Evolutionary conservation across 2,329 filamentous ascomycete species (phyloP).

Genomic region (Pseudopithomyces chartarum): DNA sequence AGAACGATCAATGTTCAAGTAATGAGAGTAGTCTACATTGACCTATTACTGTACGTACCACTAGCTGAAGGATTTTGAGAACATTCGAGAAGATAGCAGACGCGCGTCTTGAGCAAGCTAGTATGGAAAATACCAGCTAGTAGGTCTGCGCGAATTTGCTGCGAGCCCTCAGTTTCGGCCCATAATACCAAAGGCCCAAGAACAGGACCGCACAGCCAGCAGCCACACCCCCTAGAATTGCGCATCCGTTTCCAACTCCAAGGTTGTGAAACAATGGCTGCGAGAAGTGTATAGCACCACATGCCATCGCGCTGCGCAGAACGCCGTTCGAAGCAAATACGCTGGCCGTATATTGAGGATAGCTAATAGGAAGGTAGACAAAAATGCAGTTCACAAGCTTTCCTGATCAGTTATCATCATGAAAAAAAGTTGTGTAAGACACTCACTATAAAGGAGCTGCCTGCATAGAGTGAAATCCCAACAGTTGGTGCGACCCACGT

Average conservation of each 20-base stretch:
- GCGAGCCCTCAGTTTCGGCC: slow-evolving; percentile 41
- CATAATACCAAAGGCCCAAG: slow-evolving; percentile 61
- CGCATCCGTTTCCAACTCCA: slow-evolving; percentile 61
- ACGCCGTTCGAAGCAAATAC: slow-evolving; percentile 10
- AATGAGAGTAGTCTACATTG: too few species aligned
- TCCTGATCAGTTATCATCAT: neutral
- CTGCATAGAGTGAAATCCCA: slow-evolving; percentile 50
- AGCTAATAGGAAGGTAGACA: slow-evolving; percentile 46
- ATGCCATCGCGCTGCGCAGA: slow-evolving; percentile 50
- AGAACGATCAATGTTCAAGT: too few species aligned
- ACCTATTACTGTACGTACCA: too few species aligned
- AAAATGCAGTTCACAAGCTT: slow-evolving; percentile 51
- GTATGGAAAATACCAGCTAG: neutral
- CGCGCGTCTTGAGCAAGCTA: neutral
- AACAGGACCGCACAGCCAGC: slow-evolving; percentile 54
- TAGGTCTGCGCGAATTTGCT: slow-evolving; percentile 9
- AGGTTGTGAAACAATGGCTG: slow-evolving; percentile 61
- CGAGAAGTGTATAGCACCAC: slow-evolving; percentile 61
- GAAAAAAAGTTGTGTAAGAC: slow-evolving; percentile 20
- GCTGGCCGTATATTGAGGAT: slow-evolving; percentile 8
- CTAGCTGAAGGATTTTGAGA: too few species aligned
- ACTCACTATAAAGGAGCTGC: slow-evolving; percentile 5
- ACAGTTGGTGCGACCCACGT: slow-evolving; percentile 25
- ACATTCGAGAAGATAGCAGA: too few species aligned
- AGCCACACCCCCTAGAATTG: slow-evolving; percentile 55